Conservation (phyloP, 768 basidiomycete genomes). For the Psilocybe azurescens region DNA sequence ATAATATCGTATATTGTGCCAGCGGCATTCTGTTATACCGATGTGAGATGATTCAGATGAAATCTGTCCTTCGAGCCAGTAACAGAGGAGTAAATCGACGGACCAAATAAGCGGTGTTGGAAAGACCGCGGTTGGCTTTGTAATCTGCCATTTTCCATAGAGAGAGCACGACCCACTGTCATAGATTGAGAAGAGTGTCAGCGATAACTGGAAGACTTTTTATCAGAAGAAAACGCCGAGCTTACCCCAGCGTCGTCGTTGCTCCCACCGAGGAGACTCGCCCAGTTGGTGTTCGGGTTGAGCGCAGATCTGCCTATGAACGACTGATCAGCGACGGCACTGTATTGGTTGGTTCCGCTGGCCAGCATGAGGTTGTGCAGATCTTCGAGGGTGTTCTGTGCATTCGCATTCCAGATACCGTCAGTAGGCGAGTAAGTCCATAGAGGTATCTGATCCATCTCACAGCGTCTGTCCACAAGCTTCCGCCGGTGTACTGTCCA, state of each 20-base stretch:
- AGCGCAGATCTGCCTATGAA: slow-evolving; percentile 50
- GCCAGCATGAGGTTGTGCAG: slow-evolving; percentile 64
- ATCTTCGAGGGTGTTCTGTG: slow-evolving; percentile 60
- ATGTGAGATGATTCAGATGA: too few species aligned
- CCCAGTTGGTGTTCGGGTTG: slow-evolving; percentile 47
- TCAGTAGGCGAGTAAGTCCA: not conserved
- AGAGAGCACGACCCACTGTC: slow-evolving; percentile 60
- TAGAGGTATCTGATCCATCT: slow-evolving; percentile 12
- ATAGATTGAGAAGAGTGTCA: too few species aligned
- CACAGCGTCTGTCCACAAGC: slow-evolving; percentile 62
- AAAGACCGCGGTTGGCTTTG: slow-evolving; percentile 44
- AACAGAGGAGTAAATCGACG: not conserved
- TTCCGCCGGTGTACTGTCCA: slow-evolving; percentile 54
- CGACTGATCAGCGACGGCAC: slow-evolving; percentile 46
- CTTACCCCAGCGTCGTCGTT: slow-evolving; percentile 59
- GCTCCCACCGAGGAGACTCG: slow-evolving; percentile 46
- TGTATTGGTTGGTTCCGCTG: slow-evolving; percentile 45
- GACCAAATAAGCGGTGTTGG: slow-evolving; percentile 33
- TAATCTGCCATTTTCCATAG: slow-evolving; percentile 66
- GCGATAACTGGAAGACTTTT: too few species aligned
- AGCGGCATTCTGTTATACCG: slow-evolving; percentile 43
- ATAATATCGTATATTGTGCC: slow-evolving; percentile 56
- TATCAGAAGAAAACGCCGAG: not conserved
- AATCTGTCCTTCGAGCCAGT: too few species aligned
- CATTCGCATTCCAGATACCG: not conserved